Evolutionary conservation across 768 basidiomycete genomes (phyloP), one percentile per base, ranked within the genome.

Genomic region (Hypholoma fasciculare): DNA sequence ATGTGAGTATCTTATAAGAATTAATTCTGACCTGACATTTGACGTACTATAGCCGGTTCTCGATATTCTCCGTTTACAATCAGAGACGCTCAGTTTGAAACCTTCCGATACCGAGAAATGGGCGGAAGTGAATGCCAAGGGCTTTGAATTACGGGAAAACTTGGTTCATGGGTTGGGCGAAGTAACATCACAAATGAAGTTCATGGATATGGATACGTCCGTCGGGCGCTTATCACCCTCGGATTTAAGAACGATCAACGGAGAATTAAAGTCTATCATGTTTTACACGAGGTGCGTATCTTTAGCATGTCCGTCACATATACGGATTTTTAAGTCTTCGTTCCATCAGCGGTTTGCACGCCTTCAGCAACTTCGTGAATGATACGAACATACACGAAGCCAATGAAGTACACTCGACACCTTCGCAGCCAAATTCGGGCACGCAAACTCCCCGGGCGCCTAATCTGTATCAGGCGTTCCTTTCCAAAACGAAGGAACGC

Each of bases 191-290:
- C 77, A 78, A 58, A 69, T 78, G 44, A 71, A 68, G 26, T 61
- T 77, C 40, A 72, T 75, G 2, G 76, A 78, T 49, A 62, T 79
- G 12, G 79, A 81, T 58, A 57, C 74, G 8, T 78, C 77, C 16
- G 57, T 76, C n/a, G 79, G 79, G 3, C 67, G 75, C 3, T 68
- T 81, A 9, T 77, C 78, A 4, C 75, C 78, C 2, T 65, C 63
- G 0, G 79, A 81, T 52, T 64, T 81, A 44, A 75, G 75, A 61
- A 69, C 70, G 44, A 64, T 79, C 43, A 74, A 70, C 40, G 65
- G 52, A n/a, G 76, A 77, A 57, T 59, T 81, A 40, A 72, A 75
- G 54, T 73, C 72, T 4, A 56, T 79, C 17, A 72, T 72, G 58
- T 74, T 77, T 50, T 67, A 74, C 7, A 67, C 72, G 16, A 62